phyloP scores from a whole-genome alignment of 225 moss, liverwort and hornwort species.

The Marchantia paleacea region DNA sequence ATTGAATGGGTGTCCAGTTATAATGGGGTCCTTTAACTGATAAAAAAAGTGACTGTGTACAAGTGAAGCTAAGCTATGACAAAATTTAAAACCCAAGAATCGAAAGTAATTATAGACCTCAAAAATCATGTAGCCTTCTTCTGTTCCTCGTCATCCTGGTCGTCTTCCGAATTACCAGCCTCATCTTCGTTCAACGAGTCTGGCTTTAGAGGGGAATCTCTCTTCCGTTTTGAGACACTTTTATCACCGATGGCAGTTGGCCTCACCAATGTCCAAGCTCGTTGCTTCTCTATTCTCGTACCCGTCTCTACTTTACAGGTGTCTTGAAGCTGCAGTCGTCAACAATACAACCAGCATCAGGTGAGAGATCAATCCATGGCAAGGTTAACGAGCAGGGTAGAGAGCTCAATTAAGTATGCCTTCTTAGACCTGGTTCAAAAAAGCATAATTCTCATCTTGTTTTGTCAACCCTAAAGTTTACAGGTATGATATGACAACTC shows the following conservation, averaged over 20 bases:
- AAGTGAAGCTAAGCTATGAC: too few relatives aligned
- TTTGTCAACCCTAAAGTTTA: too few relatives aligned
- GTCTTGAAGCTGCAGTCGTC: slow-evolving; percentile 33
- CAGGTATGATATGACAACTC: too few relatives aligned
- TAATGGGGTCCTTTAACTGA: too few relatives aligned
- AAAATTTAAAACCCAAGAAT: too few relatives aligned
- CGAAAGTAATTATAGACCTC: not conserved
- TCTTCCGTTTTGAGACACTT: slow-evolving; percentile 6
- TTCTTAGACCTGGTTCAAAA: too few relatives aligned
- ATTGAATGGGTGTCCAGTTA: too few relatives aligned
- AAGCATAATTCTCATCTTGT: too few relatives aligned
- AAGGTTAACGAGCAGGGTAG: not conserved
- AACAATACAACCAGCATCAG: not conserved
- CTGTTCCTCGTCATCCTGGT: not conserved
- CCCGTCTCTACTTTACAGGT: slow-evolving; percentile 43
- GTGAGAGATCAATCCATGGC: not conserved
- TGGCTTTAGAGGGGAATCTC: not conserved
- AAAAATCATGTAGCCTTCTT: not conserved
- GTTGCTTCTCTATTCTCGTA: slow-evolving; percentile 41
- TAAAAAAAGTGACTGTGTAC: too few relatives aligned
- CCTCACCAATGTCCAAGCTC: slow-evolving; percentile 44
- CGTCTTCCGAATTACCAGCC: too few relatives aligned
- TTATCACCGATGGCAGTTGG: slow-evolving; percentile 24
- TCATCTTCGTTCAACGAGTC: not conserved
- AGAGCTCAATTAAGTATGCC: not conserved